Evolutionary conservation across 768 basidiomycete species (phyloP), one percentile per base, ranked within the genome.

Genomic region (Suillus cothurnatus): DNA sequence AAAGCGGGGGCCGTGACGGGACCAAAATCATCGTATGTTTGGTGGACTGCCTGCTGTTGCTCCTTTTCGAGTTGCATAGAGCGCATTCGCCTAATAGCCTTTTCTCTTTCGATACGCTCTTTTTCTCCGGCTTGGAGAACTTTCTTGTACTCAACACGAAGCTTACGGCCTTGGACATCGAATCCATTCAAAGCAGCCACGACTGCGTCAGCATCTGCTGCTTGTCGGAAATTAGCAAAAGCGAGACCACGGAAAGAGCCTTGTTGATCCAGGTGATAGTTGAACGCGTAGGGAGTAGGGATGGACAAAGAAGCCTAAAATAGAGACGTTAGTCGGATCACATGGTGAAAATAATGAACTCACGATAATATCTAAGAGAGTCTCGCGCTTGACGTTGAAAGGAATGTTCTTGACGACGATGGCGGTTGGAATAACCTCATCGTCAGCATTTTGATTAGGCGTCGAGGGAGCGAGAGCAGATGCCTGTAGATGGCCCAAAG

Each of bases 351-450:
- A 3, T 23, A 1, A 43, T 61, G 57, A 41, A 86, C 94, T 69
- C 64, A 97, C 96, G 76, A 99, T 99, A 77, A 98, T 95, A 81
- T 92, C 91, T 73, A 99, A 88, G 71, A 99, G 87, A 52, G 94
- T 94, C 81, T 99, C 97, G 74, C 94, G 90, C 81, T 95, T 94
- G 70, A 98, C 95, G 73, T 95, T 95, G 85, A 99, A 99, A 70
- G 97, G 97, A 81, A 99, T 99, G 84, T 98, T 98, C 88, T 99
- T 99, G 79, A 99, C 98, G 75, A 99, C 97, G 74, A 99, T 98
- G 62, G 97, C 97, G 12, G 96, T 99, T 63, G 97, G 97, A 80
- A 99, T 99, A 77, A 97, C 85, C 77, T 97, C 95, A 79, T 97
- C 95, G 71, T 94, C 93, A 50, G 76, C 71, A 65, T 79, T 84